Percentiles rank a stretch among this genome's conserved stretches.
These are phyloP conservation scores for Pulveroboletus sp. DNA, from an alignment of 768 basidiomycete species.

Conservation along the genomic window DNA sequence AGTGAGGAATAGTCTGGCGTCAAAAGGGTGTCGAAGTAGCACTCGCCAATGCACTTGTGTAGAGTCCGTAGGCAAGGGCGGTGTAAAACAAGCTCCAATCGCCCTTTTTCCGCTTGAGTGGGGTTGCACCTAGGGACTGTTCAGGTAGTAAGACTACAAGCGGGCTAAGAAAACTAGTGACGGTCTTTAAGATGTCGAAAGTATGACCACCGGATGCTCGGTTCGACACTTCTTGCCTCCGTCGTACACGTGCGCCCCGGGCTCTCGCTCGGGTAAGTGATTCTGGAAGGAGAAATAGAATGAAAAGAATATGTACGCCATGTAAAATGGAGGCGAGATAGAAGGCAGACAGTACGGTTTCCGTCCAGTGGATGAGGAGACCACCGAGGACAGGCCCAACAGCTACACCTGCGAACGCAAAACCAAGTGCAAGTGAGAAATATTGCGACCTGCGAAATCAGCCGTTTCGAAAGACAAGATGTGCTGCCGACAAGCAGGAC, in stretches of 20 bases:
- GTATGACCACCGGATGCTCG: neutral
- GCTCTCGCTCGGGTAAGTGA: constrained; percentile 56
- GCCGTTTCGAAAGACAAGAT: constrained; percentile 1
- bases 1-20: neutral
- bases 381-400: constrained; percentile 73
- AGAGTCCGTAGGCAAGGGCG: constrained; percentile 48
- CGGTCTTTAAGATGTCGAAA: constrained; percentile 31
- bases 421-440: constrained; percentile 63
- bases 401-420: constrained; percentile 70
- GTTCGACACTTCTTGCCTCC: constrained; percentile 9
- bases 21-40: neutral
- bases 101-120: constrained; percentile 37
- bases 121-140: constrained; percentile 28
- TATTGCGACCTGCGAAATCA: constrained; percentile 46
- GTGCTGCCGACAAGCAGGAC: neutral
- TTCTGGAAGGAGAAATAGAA: constrained; percentile 70
- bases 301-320: constrained; percentile 41
- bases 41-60: constrained; percentile 43
- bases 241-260: constrained; percentile 18
- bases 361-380: constrained; percentile 55
- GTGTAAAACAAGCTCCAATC: constrained; percentile 67
- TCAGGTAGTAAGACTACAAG: constrained; percentile 59
- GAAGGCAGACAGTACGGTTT: constrained; percentile 59
- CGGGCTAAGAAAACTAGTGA: constrained; percentile 66
- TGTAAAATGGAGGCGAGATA: constrained; percentile 56